A percentile compares a stretch with the other conserved stretches of the same genome.
Evolutionary conservation across 805 yeast genomes (phyloP).

Genomic region (Schwanniomyces yamadae): DNA sequence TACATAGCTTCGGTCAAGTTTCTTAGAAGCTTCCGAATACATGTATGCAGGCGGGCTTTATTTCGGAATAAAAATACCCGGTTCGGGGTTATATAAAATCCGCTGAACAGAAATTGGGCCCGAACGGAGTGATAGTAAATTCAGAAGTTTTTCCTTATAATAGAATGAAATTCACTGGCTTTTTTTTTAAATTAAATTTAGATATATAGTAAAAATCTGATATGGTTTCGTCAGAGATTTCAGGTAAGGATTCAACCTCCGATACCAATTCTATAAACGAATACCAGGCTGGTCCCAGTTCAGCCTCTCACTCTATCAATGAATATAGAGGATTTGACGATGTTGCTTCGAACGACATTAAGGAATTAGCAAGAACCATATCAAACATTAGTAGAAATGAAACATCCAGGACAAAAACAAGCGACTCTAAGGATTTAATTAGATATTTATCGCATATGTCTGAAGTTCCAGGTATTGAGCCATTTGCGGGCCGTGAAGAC

Average conservation of each 20-base stretch:
- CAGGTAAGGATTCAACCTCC: background rate
- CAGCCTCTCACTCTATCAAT: slow-evolving; percentile 15
- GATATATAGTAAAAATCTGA: too few species aligned
- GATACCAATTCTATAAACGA: slow-evolving; percentile 3
- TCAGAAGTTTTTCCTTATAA: too few species aligned
- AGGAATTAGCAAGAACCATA: slow-evolving; percentile 44
- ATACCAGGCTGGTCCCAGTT: slow-evolving; percentile 6
- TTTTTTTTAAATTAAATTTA: too few species aligned
- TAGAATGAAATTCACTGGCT: too few species aligned
- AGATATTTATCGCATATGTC: slow-evolving; percentile 50
- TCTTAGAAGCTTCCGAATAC: too few species aligned
- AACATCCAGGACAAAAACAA: slow-evolving; percentile 12
- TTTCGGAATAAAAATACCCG: too few species aligned
- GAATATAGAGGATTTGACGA: slow-evolving; percentile 38
- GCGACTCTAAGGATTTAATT: slow-evolving; percentile 23
- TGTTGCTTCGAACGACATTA: slow-evolving; percentile 32
- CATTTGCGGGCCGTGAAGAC: slow-evolving; percentile 29
- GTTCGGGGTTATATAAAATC: too few species aligned
- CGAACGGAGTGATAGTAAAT: too few species aligned
- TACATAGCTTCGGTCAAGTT: too few species aligned
- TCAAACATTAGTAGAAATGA: slow-evolving; percentile 14
- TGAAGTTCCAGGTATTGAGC: slow-evolving; percentile 48
- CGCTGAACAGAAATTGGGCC: too few species aligned
- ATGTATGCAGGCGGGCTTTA: too few species aligned
- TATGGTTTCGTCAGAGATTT: slow-evolving; percentile 1